These are phyloP conservation scores for Pseudonitzschia delicatissima DNA, from an alignment of 108 stramenopile genomes.

Conservation along the genomic window DNA sequence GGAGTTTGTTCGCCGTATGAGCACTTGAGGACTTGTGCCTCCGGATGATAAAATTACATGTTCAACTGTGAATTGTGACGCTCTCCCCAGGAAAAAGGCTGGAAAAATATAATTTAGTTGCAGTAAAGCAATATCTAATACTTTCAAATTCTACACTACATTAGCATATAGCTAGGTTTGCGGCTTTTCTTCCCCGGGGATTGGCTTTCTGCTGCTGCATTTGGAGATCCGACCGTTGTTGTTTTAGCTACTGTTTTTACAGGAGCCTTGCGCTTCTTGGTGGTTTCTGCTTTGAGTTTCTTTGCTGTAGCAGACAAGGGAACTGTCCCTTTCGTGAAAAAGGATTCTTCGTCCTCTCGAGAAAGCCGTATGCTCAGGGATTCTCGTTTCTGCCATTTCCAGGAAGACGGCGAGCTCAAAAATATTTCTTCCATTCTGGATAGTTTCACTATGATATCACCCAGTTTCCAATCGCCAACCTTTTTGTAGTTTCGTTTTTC, in stretches of 20 bases:
- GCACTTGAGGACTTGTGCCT: no score
- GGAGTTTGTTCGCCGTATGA: no score
- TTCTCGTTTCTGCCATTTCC: slow-evolving; percentile 39
- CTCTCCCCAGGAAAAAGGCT: no score
- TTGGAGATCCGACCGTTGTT: neutral
- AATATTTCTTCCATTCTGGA: slow-evolving; percentile 37
- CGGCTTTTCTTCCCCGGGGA: no score
- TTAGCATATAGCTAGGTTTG: no score
- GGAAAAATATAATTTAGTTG: no score
- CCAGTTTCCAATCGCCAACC: slow-evolving; percentile 34
- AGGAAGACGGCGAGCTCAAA: slow-evolving; percentile 22
- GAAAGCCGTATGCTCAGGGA: slow-evolving; percentile 13
- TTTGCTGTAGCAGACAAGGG: slow-evolving; percentile 17
- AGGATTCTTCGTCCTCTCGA: slow-evolving; percentile 23
- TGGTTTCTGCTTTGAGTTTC: slow-evolving; percentile 5
- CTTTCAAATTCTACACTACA: no score
- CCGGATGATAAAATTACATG: no score
- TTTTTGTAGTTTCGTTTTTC: slow-evolving; percentile 41
- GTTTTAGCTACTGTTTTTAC: neutral
- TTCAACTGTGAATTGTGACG: no score
- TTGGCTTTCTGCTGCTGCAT: neutral
- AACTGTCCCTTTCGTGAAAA: slow-evolving; percentile 34
- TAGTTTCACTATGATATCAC: slow-evolving; percentile 25
- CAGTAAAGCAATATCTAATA: no score
- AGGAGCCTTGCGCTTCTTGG: slow-evolving; percentile 20